These are phyloP conservation scores for Coemansia sp. DNA, from an alignment of 192 early-diverging fungal genomes.

Conservation along the genomic window DNA sequence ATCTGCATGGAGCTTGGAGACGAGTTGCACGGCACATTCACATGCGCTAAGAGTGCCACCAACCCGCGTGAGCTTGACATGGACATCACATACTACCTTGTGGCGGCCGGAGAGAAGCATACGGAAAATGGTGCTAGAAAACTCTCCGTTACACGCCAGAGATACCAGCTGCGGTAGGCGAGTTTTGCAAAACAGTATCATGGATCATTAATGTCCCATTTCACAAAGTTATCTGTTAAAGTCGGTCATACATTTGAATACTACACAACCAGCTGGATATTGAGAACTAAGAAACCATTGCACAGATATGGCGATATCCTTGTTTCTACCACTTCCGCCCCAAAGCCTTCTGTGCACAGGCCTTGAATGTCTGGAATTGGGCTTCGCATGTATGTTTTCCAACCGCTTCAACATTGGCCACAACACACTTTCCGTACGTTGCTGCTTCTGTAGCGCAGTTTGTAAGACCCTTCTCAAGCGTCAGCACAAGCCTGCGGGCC, in stretches of 20 bases:
- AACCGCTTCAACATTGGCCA: constrained; percentile 53
- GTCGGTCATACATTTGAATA: too few relatives aligned
- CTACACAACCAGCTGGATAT: too few relatives aligned
- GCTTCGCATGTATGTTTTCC: constrained; percentile 60
- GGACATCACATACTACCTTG: constrained; percentile 56
- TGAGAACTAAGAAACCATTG: too few relatives aligned
- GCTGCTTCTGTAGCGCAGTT: constrained; percentile 47
- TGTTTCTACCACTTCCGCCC: constrained; percentile 41
- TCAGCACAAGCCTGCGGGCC: constrained; percentile 47
- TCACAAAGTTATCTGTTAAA: too few relatives aligned
- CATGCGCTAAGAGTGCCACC: constrained; percentile 61
- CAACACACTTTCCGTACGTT: constrained; percentile 60
- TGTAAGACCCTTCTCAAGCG: constrained; percentile 47
- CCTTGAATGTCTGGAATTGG: constrained; percentile 62
- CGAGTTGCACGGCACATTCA: constrained; percentile 62
- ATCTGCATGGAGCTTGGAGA: constrained; percentile 58
- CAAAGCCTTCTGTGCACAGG: constrained; percentile 58
- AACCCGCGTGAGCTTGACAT: constrained; percentile 76
- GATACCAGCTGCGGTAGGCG: constrained; percentile 38
- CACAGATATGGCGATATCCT: not conserved
- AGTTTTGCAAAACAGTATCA: not conserved
- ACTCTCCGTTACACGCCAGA: constrained; percentile 17
- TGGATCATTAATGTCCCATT: too few relatives aligned
- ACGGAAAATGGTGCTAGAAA: not conserved
- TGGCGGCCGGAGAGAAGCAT: constrained; percentile 8